Base-by-base conservation (phyloP, 2,329 filamentous ascomycete genomes). In the Paraconiothyrium brasiliense region DNA sequence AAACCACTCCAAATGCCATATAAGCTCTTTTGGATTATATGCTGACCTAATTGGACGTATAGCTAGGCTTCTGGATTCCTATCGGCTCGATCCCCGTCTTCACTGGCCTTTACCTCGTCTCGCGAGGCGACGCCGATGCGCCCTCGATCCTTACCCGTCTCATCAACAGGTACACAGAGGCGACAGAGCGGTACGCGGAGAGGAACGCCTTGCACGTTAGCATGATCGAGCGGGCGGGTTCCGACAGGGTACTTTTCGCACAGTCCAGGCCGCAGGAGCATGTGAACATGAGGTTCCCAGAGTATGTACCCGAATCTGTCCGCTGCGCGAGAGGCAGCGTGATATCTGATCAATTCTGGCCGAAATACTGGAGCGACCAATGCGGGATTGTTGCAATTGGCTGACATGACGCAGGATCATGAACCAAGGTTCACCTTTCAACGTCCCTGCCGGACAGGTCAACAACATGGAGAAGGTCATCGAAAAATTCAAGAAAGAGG, bases 351-450 rank as follows among this genome's bases (percentile, higher is more conserved):
- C n/a, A 24, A 24, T 13, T 16, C 4, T 34, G 13, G 3, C 7
- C 13, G 37, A 32, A 4, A 7, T 11, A 11, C 34, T 9, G 22
- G 41, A 50, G 22, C 35, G 14, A 20, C 32, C 14, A 11, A 32
- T 11, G 43, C 4, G 4, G 47, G 9, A 35, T 2, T 47, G 47
- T 48, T 39, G 37, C 24, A 57, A 24, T 43, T 52, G 10, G 59
- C 68, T 74, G 60, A 75, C 65, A 44, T 43, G 44, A 34, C 35
- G 32, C 72, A 91, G 89, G 69, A 80, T 85, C 66, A 86, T 91
- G 79, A 90, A 90, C 73, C 78, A 80, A 24, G 85, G 86, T 56
- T 86, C 86, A 1, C 88, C 88, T 16, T 88, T 83, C 78, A 91
- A 91, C 72, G 84, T 90, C 58, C 79, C 84, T 35, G 87, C 89